Evolutionary conservation across 768 basidiomycete genomes (phyloP).

Genomic region (Boletus barrowsii): DNA sequence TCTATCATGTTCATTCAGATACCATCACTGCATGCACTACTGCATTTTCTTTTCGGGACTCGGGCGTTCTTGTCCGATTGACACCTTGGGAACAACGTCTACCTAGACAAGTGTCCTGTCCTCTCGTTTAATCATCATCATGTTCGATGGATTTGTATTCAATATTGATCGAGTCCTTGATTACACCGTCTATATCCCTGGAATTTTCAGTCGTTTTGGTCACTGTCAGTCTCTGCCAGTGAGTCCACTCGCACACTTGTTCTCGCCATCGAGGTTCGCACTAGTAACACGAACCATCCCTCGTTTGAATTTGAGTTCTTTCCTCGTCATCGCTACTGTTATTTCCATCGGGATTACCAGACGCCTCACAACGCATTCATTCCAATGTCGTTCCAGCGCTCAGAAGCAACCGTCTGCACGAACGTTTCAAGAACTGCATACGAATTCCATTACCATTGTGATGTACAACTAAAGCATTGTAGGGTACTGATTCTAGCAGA

Average conservation of each 20-base stretch:
- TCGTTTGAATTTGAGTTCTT: neutral
- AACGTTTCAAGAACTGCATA: neutral
- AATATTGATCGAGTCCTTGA: constrained; percentile 16
- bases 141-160: constrained; percentile 23
- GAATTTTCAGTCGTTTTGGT: constrained; percentile 4
- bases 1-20: constrained; percentile 1
- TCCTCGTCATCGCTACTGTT: neutral
- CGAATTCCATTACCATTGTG: constrained; percentile 11
- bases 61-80: neutral
- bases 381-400: no score
- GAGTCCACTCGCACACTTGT: neutral
- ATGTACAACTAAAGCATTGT: constrained; percentile 13
- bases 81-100: constrained; percentile 22
- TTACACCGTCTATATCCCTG: constrained; percentile 12
- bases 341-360: no score
- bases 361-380: neutral
- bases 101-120: constrained; percentile 23
- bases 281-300: neutral
- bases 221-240: neutral
- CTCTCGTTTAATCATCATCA: constrained; percentile 31
- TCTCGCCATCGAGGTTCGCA: neutral
- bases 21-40: constrained; percentile 4
- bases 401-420: neutral
- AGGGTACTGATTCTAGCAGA: constrained; percentile 17
- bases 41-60: constrained; percentile 2